Base-by-base conservation (phyloP, 768 basidiomycete species). In the Austroboletus eburneus region DNA sequence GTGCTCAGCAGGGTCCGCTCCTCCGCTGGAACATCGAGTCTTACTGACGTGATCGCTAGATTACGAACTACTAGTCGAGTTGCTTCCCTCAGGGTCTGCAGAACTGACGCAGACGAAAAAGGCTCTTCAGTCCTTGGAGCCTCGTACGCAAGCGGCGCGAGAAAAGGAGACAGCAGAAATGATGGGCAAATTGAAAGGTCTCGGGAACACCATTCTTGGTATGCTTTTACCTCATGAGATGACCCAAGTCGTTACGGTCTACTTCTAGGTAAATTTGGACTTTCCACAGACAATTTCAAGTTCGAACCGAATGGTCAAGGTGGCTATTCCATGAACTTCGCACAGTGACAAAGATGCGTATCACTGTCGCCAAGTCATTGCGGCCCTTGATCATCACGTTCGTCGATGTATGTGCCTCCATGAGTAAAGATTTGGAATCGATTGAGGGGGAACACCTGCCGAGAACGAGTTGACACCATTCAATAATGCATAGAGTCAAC, bases 261-360 rank as follows among this genome's bases (percentile, higher is more conserved):
- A 5, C 25, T 42, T 43, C 13, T 39, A 94, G 91, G 91, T 3
- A 89, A 87, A 50, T 98, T 98, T 61, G 95, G 96, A 16, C 65
- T 98, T 52, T 92, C 87, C 13, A 97, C 94, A 0, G 85, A 98
- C 62, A 98, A 95, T 69, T 98, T 98, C 77, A 87, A 98, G 69
- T 91, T 99, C 58, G 83, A 84, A 49, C 91, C 91, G 16, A 94
- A 95, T 53, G 90, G 85, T 6, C 84, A 92, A 51, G 95, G 95
- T n/a, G 92, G 95, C 0, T 98, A 97, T 70, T 88, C 87, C 1
- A 81, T 98, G 79, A 88, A 89, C 57, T 96, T 98, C 62, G 72
- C 70, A 37, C 76, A 64, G 57, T 84, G 64, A 74, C 44, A 29
- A 10, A n/a, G n/a, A n/a, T n/a, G n/a, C n/a, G n/a, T n/a, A n/a